phyloP scores from a whole-genome alignment of 768 basidiomycete species.

The Nidularia sp. region DNA sequence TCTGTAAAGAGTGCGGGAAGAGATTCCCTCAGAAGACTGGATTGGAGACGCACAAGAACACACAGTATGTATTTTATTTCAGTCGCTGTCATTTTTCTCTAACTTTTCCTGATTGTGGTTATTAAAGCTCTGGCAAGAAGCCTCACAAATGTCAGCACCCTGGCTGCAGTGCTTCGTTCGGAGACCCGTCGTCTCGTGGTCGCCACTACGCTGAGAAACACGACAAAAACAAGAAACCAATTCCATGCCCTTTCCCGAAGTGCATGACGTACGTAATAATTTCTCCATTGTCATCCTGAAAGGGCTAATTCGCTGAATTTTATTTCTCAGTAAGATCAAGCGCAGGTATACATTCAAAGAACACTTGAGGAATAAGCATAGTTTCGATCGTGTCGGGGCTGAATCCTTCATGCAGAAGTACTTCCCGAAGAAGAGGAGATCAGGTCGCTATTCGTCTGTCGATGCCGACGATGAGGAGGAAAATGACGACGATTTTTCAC shows the following conservation, averaged over 20 bases:
- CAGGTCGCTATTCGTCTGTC: too few species aligned
- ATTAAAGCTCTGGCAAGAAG: conserved; percentile 42
- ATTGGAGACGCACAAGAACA: conserved; percentile 60
- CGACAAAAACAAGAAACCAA: conserved; percentile 36
- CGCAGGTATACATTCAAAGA: too few species aligned
- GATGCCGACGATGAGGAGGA: too few species aligned
- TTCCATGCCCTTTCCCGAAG: background rate
- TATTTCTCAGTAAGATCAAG: too few species aligned
- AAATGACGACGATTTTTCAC: too few species aligned
- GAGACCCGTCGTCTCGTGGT: conserved; percentile 66
- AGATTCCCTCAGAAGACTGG: conserved; percentile 56
- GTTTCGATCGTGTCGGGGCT: too few species aligned
- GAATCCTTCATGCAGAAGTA: too few species aligned
- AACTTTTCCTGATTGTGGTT: background rate
- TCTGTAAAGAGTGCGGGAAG: conserved; percentile 49
- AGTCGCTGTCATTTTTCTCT: background rate
- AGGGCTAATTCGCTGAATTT: too few species aligned
- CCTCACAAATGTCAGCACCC: conserved; percentile 47
- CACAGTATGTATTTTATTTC: conserved; percentile 46
- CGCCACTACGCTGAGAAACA: conserved; percentile 67
- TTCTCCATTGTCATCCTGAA: too few species aligned
- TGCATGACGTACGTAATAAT: background rate
- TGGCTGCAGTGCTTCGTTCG: conserved; percentile 48
- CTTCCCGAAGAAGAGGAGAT: too few species aligned
- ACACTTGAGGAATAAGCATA: too few species aligned